phyloP scores from a whole-genome alignment of 164 flowering plant species.

The Liriodendron chinense region DNA sequence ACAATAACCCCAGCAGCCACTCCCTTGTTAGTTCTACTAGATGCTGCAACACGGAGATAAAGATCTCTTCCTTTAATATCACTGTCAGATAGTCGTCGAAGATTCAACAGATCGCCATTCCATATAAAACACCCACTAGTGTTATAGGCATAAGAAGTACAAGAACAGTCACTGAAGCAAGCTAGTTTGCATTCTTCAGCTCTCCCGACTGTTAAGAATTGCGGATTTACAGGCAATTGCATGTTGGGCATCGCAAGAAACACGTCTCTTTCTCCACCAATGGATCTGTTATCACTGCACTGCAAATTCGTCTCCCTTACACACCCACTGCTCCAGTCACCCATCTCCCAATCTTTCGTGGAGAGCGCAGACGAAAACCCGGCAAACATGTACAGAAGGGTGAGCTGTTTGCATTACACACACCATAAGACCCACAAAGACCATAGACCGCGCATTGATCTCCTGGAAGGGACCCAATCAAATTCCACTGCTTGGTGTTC shows the following conservation, averaged over 20 bases:
- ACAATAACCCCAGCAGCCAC: constrained; percentile 9
- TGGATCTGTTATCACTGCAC: constrained; percentile 2
- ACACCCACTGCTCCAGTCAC: constrained; percentile 19
- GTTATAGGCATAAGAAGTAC: constrained; percentile 12
- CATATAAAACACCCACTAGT: constrained; percentile 11
- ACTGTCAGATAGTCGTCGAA: background rate
- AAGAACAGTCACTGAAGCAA: constrained; percentile 16
- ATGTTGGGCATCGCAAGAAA: constrained; percentile 13
- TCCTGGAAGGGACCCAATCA: constrained; percentile 20
- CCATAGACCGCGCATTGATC: constrained; percentile 13
- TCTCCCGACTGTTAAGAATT: background rate
- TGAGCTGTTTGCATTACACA: constrained; percentile 10
- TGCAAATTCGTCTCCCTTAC: constrained; percentile 15
- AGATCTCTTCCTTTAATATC: background rate
- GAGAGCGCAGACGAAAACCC: constrained; percentile 14
- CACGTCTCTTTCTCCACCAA: constrained; percentile 18
- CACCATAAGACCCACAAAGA: constrained; percentile 25
- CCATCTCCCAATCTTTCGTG: constrained; percentile 11
- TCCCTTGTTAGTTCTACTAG: constrained; percentile 1
- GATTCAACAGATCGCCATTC: constrained; percentile 9
- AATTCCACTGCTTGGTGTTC: constrained; percentile 2
- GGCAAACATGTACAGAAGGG: constrained; percentile 13
- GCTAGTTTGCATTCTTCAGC: constrained; percentile 9
- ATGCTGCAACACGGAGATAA: background rate
- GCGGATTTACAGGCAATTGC: constrained; percentile 6